Conservation (phyloP, 192 early-diverging fungal genomes). For the Haplosporangium gracile region DNA sequence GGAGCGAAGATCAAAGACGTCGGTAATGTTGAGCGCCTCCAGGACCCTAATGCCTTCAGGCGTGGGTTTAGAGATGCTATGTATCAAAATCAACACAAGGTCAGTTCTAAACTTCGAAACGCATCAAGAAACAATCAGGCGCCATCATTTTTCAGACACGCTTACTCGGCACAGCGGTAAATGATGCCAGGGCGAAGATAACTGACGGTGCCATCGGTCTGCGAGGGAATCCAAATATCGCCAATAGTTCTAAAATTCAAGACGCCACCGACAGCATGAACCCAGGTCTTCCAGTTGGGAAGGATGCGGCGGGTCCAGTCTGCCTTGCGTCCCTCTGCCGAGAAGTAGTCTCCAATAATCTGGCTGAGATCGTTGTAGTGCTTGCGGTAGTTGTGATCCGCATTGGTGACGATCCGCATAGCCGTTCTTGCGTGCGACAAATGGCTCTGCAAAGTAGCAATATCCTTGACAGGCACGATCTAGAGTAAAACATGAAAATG, state of each 20-base stretch:
- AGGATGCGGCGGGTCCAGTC: slow-evolving; percentile 35
- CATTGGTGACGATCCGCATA: slow-evolving; percentile 57
- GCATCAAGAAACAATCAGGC: background rate
- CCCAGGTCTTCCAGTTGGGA: slow-evolving; percentile 53
- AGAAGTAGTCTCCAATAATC: slow-evolving; percentile 56
- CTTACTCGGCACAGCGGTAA: slow-evolving; percentile 67
- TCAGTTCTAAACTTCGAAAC: background rate
- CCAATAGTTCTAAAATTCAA: slow-evolving; percentile 71
- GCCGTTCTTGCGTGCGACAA: slow-evolving; percentile 46
- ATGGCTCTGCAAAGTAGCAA: slow-evolving; percentile 58
- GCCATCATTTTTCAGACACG: background rate
- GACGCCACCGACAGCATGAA: slow-evolving; percentile 64
- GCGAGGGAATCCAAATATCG: slow-evolving; percentile 61
- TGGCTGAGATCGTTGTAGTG: slow-evolving; percentile 54
- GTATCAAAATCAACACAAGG: background rate
- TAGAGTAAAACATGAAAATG: slow-evolving; percentile 16
- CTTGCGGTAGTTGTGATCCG: slow-evolving; percentile 61
- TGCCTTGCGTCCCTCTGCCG: slow-evolving; percentile 34
- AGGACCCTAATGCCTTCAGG: slow-evolving; percentile 60
- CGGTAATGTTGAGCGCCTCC: slow-evolving; percentile 60
- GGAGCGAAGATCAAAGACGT: slow-evolving; percentile 70
- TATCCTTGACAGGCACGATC: slow-evolving; percentile 63
- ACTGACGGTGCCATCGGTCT: slow-evolving; percentile 47
- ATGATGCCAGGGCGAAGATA: slow-evolving; percentile 64
- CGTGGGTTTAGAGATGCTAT: slow-evolving; percentile 61